A percentile compares a stretch with the other conserved stretches of the same genome.
Conservation (phyloP, 192 early-diverging fungal genomes). For the Backusella tuberculispora region DNA sequence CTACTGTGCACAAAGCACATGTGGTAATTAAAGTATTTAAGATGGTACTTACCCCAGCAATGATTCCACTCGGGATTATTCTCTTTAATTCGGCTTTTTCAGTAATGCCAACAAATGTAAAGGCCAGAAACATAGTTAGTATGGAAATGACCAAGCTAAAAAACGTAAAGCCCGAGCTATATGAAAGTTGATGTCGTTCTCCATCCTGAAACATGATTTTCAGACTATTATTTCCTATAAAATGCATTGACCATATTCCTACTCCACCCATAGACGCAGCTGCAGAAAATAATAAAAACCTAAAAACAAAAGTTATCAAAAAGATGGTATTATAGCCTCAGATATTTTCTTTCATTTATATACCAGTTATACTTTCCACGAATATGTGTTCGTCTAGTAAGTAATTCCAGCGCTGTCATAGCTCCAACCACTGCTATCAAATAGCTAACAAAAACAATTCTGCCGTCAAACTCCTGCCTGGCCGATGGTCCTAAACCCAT, state of each 20-base stretch:
- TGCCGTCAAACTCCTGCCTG: not conserved
- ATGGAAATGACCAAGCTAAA: constrained; percentile 39
- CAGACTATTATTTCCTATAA: constrained; percentile 43
- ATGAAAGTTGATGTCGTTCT: constrained; percentile 34
- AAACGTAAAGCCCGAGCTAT: constrained; percentile 39
- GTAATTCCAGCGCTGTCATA: constrained; percentile 46
- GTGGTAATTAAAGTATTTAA: not conserved
- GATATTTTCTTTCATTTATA: no score
- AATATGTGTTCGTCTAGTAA: constrained; percentile 41
- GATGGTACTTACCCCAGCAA: constrained; percentile 36
- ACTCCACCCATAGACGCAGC: constrained; percentile 46
- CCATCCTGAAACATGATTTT: constrained; percentile 21
- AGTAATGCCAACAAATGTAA: constrained; percentile 39
- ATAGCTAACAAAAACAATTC: constrained; percentile 40
- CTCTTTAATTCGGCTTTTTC: constrained; percentile 41
- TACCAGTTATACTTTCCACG: constrained; percentile 39
- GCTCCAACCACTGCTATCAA: constrained; percentile 42
- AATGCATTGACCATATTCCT: constrained; percentile 51
- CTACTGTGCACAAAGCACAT: not conserved
- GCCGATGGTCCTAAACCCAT: no score
- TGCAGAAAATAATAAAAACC: constrained; percentile 37
- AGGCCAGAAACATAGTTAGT: constrained; percentile 36
- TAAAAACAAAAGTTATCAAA: not conserved
- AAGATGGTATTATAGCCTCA: not conserved
- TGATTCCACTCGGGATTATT: constrained; percentile 41